Percentiles rank a stretch among this genome's conserved stretches.
These are phyloP conservation scores for Russula earlei DNA, from an alignment of 768 basidiomycete species.

Conservation along the genomic window DNA sequence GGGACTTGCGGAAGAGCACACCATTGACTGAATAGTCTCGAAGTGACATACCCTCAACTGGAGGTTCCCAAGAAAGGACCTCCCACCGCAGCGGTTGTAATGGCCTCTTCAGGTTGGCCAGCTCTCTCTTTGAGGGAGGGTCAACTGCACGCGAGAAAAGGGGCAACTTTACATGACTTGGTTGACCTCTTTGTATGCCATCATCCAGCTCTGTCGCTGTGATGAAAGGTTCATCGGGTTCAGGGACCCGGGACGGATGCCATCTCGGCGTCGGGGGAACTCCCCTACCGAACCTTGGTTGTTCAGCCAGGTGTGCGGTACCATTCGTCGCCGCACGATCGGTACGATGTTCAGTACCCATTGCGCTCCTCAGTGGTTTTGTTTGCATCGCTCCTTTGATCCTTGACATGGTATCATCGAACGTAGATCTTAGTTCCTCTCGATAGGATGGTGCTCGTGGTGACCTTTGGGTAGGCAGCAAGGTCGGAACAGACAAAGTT, in stretches of 20 bases:
- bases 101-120: conserved; percentile 34
- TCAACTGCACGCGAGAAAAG: conserved; percentile 33
- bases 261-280: neutral
- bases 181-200: conserved; percentile 13
- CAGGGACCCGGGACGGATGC: neutral
- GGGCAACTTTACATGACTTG: conserved; percentile 40
- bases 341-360: conserved; percentile 26
- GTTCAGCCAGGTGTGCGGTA: neutral
- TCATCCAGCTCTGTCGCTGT: conserved; percentile 23
- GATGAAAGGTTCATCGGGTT: conserved; percentile 10
- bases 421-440: conserved; percentile 56
- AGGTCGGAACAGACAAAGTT: conserved; percentile 2
- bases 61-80: conserved; percentile 62
- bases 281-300: conserved; percentile 5
- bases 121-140: conserved; percentile 39
- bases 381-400: conserved; percentile 72
- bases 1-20: conserved; percentile 46
- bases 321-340: conserved; percentile 9
- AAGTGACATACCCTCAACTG: conserved; percentile 52
- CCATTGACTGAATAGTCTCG: conserved; percentile 58
- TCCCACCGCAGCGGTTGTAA: conserved; percentile 44
- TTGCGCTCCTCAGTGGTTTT: conserved; percentile 40
- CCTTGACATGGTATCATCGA: conserved; percentile 77
- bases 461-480: conserved; percentile 18
- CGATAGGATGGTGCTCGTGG: conserved; percentile 29